Evolutionary conservation across 768 basidiomycete species (phyloP), one percentile per base, ranked within the genome.

Genomic region (Leucosporidium yakuticum): DNA sequence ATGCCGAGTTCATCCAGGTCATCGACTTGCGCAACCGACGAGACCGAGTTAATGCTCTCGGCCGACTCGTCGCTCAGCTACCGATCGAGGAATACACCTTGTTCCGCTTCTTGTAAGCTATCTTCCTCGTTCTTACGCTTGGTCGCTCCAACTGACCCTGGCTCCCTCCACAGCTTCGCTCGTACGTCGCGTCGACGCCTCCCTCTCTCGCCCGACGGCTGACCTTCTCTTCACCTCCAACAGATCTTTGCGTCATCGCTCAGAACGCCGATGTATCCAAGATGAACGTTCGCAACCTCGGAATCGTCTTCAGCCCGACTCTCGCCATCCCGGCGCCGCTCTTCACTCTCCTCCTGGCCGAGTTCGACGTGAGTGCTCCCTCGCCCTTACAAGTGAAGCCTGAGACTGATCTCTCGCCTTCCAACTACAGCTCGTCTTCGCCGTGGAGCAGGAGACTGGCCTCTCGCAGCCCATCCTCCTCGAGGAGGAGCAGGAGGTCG

Each of bases 221-320:
- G 21, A 25, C 36, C 36, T n/a, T 36, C 23, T 44, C 3, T 14
- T 51, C 15, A 7, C 66, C 66, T 23, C 56, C 14, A 44, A 44
- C 94, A 31, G 95, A 99, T 79, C 83, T 99, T 69, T 96, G 97
- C 73, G 83, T 93, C 54, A 89, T 99, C 74, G 92, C 98, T 55
- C 88, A 91, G 79, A 93, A 98, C 77, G 85, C 92, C 23, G 75
- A 83, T 53, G 80, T 88, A 67, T 96, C 96, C 85, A 98, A 94
- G 82, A 99, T 99, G 96, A 94, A 89, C 51, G 88, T 98, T 85
- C 87, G 95, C 56, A 99, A 99, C 77, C 91, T 99, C 32, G 94
- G 95, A 23, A 98, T 99, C 68, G 95, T 98, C 29, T 97, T 98
- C 80, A 94, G 92, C 72, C 96, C 96, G 3, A 98, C 96, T 0